Base-by-base conservation (phyloP, 768 basidiomycete species). In the Cytidiella melzeri region DNA sequence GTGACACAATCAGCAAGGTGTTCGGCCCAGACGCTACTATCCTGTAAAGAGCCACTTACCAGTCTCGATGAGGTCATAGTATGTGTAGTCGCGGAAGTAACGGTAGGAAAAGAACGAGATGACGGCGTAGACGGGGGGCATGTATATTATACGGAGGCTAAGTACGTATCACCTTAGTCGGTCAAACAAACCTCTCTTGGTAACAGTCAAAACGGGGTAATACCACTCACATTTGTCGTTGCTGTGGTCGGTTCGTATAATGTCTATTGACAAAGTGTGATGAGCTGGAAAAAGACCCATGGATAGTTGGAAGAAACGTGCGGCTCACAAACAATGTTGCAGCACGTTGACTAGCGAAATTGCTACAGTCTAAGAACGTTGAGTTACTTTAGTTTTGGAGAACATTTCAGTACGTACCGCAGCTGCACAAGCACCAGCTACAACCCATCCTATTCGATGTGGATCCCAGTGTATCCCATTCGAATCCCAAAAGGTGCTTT, bases 71-170 rank as follows among this genome's bases (percentile, higher is more conserved):
- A 80, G 71, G 28, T 67, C 69, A 57, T 80, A 80, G 58, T 81
- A 81, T 37, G 79, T 88, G 60, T 88, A 92, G 50, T 76, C 69
- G 34, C 88, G 78, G 70, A 88, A 93, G 68, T 70, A 93, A 1
- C 91, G 80, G 59, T 89, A 94, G 23, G 87, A 87, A 57, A 88
- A 77, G 70, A 93, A 94, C 1, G 88, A 89, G 43, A 93, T 79
- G 54, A 92, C 68, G 23, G 83, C 84, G 63, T 87, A 92, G 38
- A 92, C 73, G 1, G 81, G 78, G 2, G 90, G 89, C 88, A 92
- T 87, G 57, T 88, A 89, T 54, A 92, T 60, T 41, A 92, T 80
- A 50, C 89, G 81, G n/a, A 90, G 57, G 50, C 85, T 88, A 60
- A 12, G 36, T 11, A 23, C 43, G 26, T 13, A 7, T 19, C 21